Base-by-base conservation (phyloP, 495 filamentous ascomycete species). In the Xanthoparmelia taractica region DNA sequence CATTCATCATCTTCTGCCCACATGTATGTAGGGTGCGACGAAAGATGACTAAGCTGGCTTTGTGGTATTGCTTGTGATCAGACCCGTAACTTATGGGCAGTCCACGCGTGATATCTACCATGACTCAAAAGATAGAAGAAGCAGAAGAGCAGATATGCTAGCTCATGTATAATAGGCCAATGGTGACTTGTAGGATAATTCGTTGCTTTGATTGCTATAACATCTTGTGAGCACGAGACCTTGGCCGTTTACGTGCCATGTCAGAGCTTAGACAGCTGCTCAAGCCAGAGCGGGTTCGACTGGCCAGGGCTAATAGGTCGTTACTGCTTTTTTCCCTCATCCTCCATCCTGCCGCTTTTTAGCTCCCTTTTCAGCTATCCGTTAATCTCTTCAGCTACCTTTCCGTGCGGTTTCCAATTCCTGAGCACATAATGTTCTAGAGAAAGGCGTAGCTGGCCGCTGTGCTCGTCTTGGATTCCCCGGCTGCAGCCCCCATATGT, bases 391-490 rank as follows among this genome's bases (percentile, higher is more conserved):
- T 50, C 40, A 20, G 64, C 60, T 25, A 15, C 59, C 12, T 52
- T 60, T 25, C 27, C 54, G 12, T 68, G 58, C 41, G 69, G 65
- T 27, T 67, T 48, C 6, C 56, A 72, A 33, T 70, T 56, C 13
- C 69, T 68, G 12, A 76, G 77, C 10, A 71, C 73, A 58, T 80
- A 80, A 61, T 80, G 75, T 67, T 80, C 80, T 27, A 80, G 65
- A 40, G 72, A 73, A 2, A 80, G 62, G 6, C 74, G 66, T 20
- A 79, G 62, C 31, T 58, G 55, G 8, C 52, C 60, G 34, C 23
- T 65, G 34, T 65, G 56, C 6, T 66, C 61, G 41, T 71, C 59
- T 40, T 58, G 65, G 11, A 62, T 54, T 13, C 60, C 67, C 41
- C 69, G 37, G 5, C 61, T 62, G 58, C 31, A 69, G 60, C 65